A percentile compares a stretch with the other conserved stretches of the same genome.
Evolutionary conservation across 2,329 filamentous ascomycete genomes (phyloP).

Genomic region (Calonectria pseudoreteaudii): DNA sequence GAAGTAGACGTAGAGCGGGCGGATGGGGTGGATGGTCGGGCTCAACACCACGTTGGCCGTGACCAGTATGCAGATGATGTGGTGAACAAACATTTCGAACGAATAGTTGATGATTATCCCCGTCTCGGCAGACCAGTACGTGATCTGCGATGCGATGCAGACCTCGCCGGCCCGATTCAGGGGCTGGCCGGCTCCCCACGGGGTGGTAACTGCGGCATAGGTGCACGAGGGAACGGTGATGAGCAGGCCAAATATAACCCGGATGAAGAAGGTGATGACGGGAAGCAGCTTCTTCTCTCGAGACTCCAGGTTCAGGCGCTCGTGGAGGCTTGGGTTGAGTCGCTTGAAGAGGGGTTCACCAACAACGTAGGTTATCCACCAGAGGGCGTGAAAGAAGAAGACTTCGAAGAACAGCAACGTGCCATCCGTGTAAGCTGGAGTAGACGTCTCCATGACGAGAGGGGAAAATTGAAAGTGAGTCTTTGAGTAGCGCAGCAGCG

Average conservation of each 20-base stretch:
- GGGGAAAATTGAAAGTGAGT: neutral
- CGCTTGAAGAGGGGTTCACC: constrained; percentile 27
- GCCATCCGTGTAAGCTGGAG: neutral
- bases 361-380: constrained; percentile 35
- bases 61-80: constrained; percentile 38
- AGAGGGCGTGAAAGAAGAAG: constrained; percentile 30
- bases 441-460: neutral
- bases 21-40: constrained; percentile 39
- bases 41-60: constrained; percentile 36
- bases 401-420: constrained; percentile 34
- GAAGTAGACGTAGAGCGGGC: constrained; percentile 41
- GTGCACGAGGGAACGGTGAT: constrained; percentile 17
- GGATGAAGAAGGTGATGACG: constrained; percentile 30
- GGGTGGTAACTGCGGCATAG: constrained; percentile 33
- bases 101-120: constrained; percentile 26
- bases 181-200: constrained; percentile 34
- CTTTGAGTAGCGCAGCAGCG: neutral
- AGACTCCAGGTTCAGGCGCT: constrained; percentile 26
- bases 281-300: constrained; percentile 30
- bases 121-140: constrained; percentile 39
- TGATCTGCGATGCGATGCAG: constrained; percentile 40
- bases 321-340: constrained; percentile 25
- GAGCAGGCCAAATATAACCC: constrained; percentile 31
- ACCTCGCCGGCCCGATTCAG: constrained; percentile 36
- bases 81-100: constrained; percentile 39